Base-by-base conservation (phyloP, 2,329 filamentous ascomycete species). In the Decorospora gaudefroyi region DNA sequence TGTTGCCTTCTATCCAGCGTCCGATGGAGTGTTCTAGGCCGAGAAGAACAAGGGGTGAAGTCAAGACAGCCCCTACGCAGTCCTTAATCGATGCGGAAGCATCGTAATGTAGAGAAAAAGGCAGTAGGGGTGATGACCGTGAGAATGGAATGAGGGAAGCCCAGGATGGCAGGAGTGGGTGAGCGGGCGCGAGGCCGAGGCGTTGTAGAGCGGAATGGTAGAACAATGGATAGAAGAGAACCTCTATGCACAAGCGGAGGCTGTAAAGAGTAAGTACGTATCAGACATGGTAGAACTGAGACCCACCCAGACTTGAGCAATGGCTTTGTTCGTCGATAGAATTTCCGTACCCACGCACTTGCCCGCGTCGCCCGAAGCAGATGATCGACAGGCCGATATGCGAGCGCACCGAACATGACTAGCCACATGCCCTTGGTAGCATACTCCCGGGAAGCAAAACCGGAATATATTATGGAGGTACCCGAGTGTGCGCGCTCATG, bases 201-300 rank as follows among this genome's bases (percentile, higher is more conserved):
- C 61, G 49, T 52, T 69, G 67, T 13, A 69, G 45, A 29, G 41
- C 49, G 4, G 57, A 55, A 48, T 68, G 61, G 29, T 69, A 67
- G 5, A 53, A 55, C n/a, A 69, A 56, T 3, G 67, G 65, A 42
- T 61, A 69, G 37, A 64, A 62, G 3, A 63, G 19, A 4, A 67
- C 12, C 32, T 68, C 62, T 9, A 69, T 50, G 8, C 45, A 42
- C 15, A 65, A 22, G n/a, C 57, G 60, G 29, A 68, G 50, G 15
- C 67, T 69, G n/a, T 11, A 3, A 8, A 5, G 6, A 9, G 38
- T 61, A 25, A 62, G 51, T 30, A 18, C 18, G 7, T 27, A 12
- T 28, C 2, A 16, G 7, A 4, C n/a, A 11, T 18, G 11, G 12
- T 6, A 8, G 16, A 8, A 11, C 11, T 22, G 11, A 2, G 5